Base-by-base conservation (phyloP, 139 green algal species). In the Picochlorum sp. region DNA sequence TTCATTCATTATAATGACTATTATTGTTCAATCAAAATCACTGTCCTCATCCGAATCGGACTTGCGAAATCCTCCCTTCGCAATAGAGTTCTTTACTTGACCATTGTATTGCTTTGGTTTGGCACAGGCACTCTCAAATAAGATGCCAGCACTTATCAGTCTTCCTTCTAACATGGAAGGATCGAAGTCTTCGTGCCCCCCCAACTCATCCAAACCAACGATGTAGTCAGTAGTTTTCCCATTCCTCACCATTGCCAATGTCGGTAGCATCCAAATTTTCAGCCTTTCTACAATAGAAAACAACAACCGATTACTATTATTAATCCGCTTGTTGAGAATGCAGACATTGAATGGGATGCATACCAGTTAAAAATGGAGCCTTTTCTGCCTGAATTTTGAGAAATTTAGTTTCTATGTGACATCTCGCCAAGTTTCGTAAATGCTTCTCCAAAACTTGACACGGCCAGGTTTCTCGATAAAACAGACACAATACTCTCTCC, bases 371-470 rank as follows among this genome's bases (percentile, higher is more conserved):
- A 68, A 88, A 96, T 10, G 89, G 89, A 31, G 74, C 76, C 79
- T 98, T 97, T 73, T 98, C 91, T 35, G 91, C 91, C 68, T 96
- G 75, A 45, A 98, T 86, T 76, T 88, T 80, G 33, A 89, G 44
- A 63, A 97, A 94, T 63, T 89, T 93, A 16, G 87, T 95, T 58
- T 97, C 87, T 33, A 94, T 40, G 73, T 76, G 68, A 6, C 26
- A 39, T 18, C 18, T 30, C 6, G 56, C 58, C 50, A 76, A 55
- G 33, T 56, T 18, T 7, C 31, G 25, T 30, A 76, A 28, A 50
- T 76, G 68, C 65, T 75, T 74, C 44, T 76, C 64, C 32, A 76
- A 57, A 3, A 92, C 85, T 83, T 95, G 86, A 78, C 90, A 97
- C 1, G 89, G 89, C 72, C 76, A 85, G 63, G 82, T 91, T 18